These are phyloP conservation scores for Trematosphaeria pertusa DNA, from an alignment of 2,329 filamentous ascomycete genomes.

Conservation along the genomic window DNA sequence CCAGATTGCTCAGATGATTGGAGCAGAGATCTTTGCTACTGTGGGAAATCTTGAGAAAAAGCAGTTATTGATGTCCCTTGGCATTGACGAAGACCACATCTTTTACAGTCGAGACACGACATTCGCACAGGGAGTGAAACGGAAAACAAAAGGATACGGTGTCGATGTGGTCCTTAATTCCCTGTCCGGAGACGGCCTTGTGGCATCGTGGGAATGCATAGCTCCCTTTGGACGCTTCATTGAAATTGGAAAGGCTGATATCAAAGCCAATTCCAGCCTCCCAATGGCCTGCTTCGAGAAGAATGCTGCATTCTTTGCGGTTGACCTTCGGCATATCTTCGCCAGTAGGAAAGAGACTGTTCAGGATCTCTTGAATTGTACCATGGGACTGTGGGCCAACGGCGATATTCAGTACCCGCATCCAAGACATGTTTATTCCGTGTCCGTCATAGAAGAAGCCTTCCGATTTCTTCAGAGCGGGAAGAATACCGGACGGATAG, in stretches of 20 bases:
- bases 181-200: slow-evolving; percentile 22
- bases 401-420: not conserved
- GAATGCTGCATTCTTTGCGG: slow-evolving; percentile 7
- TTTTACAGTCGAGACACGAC: slow-evolving; percentile 30
- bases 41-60: slow-evolving; percentile 21
- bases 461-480: slow-evolving; percentile 25
- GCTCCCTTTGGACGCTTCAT: slow-evolving; percentile 32
- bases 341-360: slow-evolving; percentile 8
- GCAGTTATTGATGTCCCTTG: slow-evolving; percentile 13
- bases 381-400: slow-evolving; percentile 1
- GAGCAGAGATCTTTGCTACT: slow-evolving; percentile 25
- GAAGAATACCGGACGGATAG: slow-evolving; percentile 21
- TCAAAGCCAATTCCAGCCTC: slow-evolving; percentile 9
- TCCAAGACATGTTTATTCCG: slow-evolving; percentile 15
- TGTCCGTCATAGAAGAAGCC: slow-evolving; percentile 20
- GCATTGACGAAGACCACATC: slow-evolving; percentile 31
- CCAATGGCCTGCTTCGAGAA: slow-evolving; percentile 17
- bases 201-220: slow-evolving; percentile 52
- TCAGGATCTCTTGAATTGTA: not conserved
- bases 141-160: slow-evolving; percentile 30
- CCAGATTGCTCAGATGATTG: slow-evolving; percentile 18
- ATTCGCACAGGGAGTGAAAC: slow-evolving; percentile 29
- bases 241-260: slow-evolving; percentile 23
- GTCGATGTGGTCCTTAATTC: slow-evolving; percentile 43
- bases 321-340: slow-evolving; percentile 18